Base-by-base conservation (phyloP, 352 stramenopile species). In the Pythium folliculosum region DNA sequence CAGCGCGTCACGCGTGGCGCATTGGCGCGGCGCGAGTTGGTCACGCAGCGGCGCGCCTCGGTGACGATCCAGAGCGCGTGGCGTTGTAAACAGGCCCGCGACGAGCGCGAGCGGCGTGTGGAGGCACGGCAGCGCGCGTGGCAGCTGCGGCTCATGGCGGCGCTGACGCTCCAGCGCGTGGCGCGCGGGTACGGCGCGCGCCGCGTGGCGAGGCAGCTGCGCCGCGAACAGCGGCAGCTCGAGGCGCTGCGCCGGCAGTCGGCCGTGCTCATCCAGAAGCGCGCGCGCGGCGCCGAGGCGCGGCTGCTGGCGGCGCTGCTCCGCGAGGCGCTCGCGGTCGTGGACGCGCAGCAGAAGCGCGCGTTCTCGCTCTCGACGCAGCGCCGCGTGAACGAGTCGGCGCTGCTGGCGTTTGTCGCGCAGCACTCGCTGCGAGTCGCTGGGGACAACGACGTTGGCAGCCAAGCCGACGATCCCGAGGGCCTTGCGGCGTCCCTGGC, bases 231-330 rank as follows among this genome's bases (percentile, higher is more conserved):
- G 25, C 61, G 44, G 30, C 66, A 60, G 6, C 69, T 80, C 60
- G 67, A 71, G 25, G 49, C 67, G 37, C 64, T 80, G n/a, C 44
- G 75, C 21, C 60, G 75, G 40, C 72, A 74, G 23, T 86, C 73
- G 0, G 77, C 83, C 16, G 30, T 86, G 55, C 56, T 89, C 10
- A 84, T 91, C 50, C 81, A 89, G 60, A 88, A 86, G 38, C 71
- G 79, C 7, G 72, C 78, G 0, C 75, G 82, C 0, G 79, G 78
- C 12, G 70, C 81, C 8, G 82, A 89, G 44, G 79, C 72, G 1
- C 72, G 81, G 9, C 71, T 74, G 2, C 65, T 64, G 4, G 69
- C 77, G 14, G 32, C 56, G 22, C 38, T 88, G n/a, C 73, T 89
- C 19, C 73, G 73, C 7, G 68, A 81, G 1, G 79, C 75, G 0